phyloP scores from a whole-genome alignment of 2,329 filamentous ascomycete genomes.

The Boeremia exigua region DNA sequence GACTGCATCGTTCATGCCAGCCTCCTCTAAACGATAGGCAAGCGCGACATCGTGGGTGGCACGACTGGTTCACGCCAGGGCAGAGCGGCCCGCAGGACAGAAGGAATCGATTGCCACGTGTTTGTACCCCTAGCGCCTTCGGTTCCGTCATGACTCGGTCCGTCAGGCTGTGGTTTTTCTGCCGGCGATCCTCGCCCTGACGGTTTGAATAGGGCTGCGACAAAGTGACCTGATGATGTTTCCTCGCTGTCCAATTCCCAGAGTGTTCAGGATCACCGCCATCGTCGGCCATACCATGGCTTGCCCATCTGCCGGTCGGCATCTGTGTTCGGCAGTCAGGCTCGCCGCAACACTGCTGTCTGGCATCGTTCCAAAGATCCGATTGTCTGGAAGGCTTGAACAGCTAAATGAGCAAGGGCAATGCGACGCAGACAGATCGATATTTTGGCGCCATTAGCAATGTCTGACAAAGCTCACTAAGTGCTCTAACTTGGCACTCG shows the following conservation, averaged over 20 bases:
- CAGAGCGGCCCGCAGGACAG: constrained; percentile 34
- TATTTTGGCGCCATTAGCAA: constrained; percentile 3
- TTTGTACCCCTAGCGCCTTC: constrained; percentile 32
- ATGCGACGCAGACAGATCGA: constrained; percentile 1
- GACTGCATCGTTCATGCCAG: constrained; percentile 6
- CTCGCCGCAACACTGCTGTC: constrained; percentile 9
- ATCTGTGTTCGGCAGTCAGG: constrained; percentile 24
- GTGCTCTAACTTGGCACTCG: constrained; percentile 4
- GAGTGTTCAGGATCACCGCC: neutral
- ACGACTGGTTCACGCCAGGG: constrained; percentile 38
- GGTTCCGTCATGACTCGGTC: constrained; percentile 36
- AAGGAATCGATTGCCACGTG: constrained; percentile 42
- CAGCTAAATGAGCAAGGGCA: constrained; percentile 16
- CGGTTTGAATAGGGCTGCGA: constrained; percentile 17
- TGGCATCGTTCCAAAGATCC: constrained; percentile 17
- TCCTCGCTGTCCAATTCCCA: constrained; percentile 11
- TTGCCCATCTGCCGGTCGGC: constrained; percentile 29
- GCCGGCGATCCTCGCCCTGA: constrained; percentile 31
- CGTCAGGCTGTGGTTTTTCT: constrained; percentile 21
- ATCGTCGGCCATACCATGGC: constrained; percentile 15
- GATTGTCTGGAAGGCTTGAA: constrained; percentile 18
- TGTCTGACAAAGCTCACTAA: constrained; percentile 1
- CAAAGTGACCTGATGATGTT: constrained; percentile 20
- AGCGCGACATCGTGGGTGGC: constrained; percentile 12
- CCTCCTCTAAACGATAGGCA: constrained; percentile 2